Conservation (phyloP, 2,329 filamentous ascomycete species). For the Raffaelea deltoideospora region DNA sequence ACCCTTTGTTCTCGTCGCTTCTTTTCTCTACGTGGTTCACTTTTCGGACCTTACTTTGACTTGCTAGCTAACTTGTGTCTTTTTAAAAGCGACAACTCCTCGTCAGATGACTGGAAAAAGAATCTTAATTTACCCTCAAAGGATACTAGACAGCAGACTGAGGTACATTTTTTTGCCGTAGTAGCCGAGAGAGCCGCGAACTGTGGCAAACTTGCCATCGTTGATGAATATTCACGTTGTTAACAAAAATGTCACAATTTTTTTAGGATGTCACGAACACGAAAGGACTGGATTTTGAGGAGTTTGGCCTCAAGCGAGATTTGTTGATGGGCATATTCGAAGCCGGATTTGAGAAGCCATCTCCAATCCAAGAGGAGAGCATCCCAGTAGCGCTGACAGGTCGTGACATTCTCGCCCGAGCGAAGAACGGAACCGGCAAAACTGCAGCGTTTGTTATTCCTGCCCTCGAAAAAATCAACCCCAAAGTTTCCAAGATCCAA, state of each 20-base stretch:
- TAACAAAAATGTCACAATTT: too few species aligned
- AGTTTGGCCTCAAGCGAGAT: conserved; percentile 88
- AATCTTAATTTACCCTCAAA: conserved; percentile 56
- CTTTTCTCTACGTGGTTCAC: not conserved
- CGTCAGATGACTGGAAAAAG: conserved; percentile 58
- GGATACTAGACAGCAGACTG: conserved; percentile 67
- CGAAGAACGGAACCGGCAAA: conserved; percentile 98
- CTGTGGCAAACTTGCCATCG: too few species aligned
- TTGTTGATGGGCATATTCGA: conserved; percentile 99
- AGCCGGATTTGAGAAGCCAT: conserved; percentile 96
- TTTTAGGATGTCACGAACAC: conserved; percentile 97
- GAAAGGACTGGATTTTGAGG: conserved; percentile 94
- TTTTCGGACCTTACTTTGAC: too few species aligned
- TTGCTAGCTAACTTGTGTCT: conserved; percentile 15
- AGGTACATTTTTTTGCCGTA: conserved; percentile 38
- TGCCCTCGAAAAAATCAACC: conserved; percentile 87
- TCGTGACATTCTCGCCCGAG: conserved; percentile 85
- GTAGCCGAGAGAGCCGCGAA: too few species aligned
- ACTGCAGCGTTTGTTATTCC: conserved; percentile 97
- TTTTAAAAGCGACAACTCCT: conserved; percentile 30
- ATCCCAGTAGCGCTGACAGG: conserved; percentile 94
- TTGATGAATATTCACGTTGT: too few species aligned
- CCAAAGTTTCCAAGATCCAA: conserved; percentile 92
- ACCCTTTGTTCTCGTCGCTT: not conserved
- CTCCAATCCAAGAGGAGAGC: conserved; percentile 97